Percentiles rank a stretch among this genome's conserved stretches.
These are phyloP conservation scores for Podila epigama DNA, from an alignment of 192 early-diverging fungal species.

Conservation along the genomic window DNA sequence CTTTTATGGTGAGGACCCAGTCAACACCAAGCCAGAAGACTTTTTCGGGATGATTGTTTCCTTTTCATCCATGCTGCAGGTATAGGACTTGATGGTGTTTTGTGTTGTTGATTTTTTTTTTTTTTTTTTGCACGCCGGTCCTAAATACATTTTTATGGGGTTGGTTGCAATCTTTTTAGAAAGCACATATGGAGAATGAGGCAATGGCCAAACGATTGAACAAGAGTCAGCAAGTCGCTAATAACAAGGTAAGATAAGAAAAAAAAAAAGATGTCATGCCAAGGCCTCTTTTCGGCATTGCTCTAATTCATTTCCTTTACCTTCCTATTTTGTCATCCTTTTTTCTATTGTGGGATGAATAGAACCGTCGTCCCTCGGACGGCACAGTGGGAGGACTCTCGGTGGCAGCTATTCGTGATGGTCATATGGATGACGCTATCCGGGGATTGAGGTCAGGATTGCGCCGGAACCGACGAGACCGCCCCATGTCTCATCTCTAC, in stretches of 20 bases:
- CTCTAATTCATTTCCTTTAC: neutral
- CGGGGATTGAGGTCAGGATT: constrained; percentile 42
- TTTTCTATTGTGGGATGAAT: neutral
- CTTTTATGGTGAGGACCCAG: constrained; percentile 64
- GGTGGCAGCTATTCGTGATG: constrained; percentile 35
- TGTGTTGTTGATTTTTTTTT: no score
- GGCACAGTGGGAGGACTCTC: constrained; percentile 10
- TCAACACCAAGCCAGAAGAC: constrained; percentile 57
- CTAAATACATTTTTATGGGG: neutral
- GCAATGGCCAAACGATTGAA: constrained; percentile 26
- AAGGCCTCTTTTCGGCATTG: neutral
- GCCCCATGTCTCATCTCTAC: constrained; percentile 51
- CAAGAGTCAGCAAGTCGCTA: constrained; percentile 23
- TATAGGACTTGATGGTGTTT: constrained; percentile 29
- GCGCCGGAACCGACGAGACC: constrained; percentile 26
- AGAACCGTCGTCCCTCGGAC: constrained; percentile 29
- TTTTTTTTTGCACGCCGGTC: no score
- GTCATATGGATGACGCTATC: constrained; percentile 52
- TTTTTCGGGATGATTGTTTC: constrained; percentile 61
- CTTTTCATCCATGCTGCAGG: constrained; percentile 56
- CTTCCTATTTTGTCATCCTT: neutral
- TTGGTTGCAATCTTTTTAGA: constrained; percentile 7
- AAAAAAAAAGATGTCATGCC: neutral
- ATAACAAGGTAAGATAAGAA: constrained; percentile 11
- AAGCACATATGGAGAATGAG: constrained; percentile 49